These are phyloP conservation scores for Candida nemodendra DNA, from an alignment of 805 yeast species.

Conservation along the genomic window DNA sequence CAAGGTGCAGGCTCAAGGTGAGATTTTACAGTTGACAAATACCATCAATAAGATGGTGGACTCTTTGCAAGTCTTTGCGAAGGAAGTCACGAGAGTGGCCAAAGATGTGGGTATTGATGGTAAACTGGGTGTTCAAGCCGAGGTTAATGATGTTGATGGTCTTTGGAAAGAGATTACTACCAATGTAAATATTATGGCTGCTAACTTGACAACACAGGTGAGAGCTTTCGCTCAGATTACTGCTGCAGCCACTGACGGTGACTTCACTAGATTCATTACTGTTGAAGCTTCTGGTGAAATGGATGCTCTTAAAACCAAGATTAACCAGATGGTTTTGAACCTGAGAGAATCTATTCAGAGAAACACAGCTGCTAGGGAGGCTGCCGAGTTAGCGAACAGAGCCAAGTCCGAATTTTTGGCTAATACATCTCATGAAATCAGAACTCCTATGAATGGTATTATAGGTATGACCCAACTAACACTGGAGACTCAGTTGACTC, in stretches of 20 bases:
- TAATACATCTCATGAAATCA: slow-evolving; percentile 82
- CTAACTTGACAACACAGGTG: slow-evolving; percentile 88
- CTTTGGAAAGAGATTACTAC: slow-evolving; percentile 90
- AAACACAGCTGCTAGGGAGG: slow-evolving; percentile 91
- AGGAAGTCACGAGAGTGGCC: slow-evolving; percentile 87
- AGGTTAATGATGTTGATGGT: slow-evolving; percentile 87
- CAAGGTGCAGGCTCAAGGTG: slow-evolving; percentile 89
- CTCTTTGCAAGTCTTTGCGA: slow-evolving; percentile 80
- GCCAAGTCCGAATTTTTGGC: slow-evolving; percentile 90
- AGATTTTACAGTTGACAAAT: slow-evolving; percentile 77
- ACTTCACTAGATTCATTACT: slow-evolving; percentile 83
- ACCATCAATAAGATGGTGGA: slow-evolving; percentile 94
- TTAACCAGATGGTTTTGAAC: slow-evolving; percentile 81
- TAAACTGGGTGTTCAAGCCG: slow-evolving; percentile 89
- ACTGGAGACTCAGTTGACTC: slow-evolving; percentile 83
- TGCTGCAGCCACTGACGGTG: slow-evolving; percentile 93
- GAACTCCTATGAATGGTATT: slow-evolving; percentile 92
- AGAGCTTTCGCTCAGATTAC: slow-evolving; percentile 92
- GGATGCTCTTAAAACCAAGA: slow-evolving; percentile 66
- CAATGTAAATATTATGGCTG: slow-evolving; percentile 90
- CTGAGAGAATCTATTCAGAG: slow-evolving; percentile 86
- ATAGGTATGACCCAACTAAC: slow-evolving; percentile 92
- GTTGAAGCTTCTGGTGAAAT: slow-evolving; percentile 92
- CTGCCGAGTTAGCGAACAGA: slow-evolving; percentile 86
- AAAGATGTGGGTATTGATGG: slow-evolving; percentile 93